Conservation (phyloP, 1,284 basidiomycete genomes). For the Sparassis latifolia region DNA sequence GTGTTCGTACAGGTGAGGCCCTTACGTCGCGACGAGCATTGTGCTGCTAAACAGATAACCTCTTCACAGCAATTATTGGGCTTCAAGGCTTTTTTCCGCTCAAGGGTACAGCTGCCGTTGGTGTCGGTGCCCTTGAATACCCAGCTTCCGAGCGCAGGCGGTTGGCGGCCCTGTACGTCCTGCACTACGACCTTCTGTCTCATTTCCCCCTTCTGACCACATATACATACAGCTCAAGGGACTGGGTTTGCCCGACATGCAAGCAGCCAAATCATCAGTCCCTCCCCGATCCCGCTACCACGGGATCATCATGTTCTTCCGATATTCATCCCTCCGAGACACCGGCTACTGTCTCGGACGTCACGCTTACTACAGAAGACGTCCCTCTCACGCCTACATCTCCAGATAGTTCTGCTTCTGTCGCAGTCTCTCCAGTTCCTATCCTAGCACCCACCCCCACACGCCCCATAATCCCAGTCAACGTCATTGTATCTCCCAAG, state of each 20-base stretch:
- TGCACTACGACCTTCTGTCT: conserved; percentile 5
- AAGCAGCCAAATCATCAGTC: conserved; percentile 59
- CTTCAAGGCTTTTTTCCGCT: conserved; percentile 89
- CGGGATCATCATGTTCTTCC: no score
- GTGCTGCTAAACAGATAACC: background rate
- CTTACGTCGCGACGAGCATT: conserved; percentile 11
- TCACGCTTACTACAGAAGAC: background rate
- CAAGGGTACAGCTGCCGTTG: conserved; percentile 83
- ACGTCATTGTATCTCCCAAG: background rate
- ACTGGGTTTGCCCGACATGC: conserved; percentile 80
- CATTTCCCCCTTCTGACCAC: conserved; percentile 7
- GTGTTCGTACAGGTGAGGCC: conserved; percentile 77
- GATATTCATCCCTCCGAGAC: no score
- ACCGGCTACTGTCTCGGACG: background rate
- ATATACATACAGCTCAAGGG: conserved; percentile 52
- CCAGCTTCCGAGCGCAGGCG: conserved; percentile 74
- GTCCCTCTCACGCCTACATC: background rate
- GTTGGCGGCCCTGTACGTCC: conserved; percentile 68
- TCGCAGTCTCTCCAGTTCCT: conserved; percentile 13
- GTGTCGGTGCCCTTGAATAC: conserved; percentile 85
- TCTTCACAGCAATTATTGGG: conserved; percentile 71
- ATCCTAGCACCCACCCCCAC: conserved; percentile 23
- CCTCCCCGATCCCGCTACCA: conserved; percentile 56
- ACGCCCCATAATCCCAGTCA: conserved; percentile 10
- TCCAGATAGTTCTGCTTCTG: background rate